phyloP scores from a whole-genome alignment of 2,329 filamentous ascomycete species.

The Trichoderma koningii region DNA sequence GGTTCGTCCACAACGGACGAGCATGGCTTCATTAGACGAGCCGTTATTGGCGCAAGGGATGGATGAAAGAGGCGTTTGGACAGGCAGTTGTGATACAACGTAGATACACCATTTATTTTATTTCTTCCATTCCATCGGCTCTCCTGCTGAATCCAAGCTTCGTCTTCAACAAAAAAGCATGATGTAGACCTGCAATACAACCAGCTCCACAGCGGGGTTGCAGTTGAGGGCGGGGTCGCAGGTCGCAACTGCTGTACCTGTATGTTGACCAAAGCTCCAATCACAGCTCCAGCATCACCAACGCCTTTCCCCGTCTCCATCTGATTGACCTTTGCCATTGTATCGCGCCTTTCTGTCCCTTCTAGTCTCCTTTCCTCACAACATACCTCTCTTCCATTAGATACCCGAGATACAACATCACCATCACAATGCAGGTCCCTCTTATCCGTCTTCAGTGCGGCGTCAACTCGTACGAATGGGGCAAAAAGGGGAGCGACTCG shows the following conservation, averaged over 20 bases:
- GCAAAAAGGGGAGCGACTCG: constrained; percentile 85
- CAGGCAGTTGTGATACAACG: no score
- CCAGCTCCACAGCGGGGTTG: constrained; percentile 25
- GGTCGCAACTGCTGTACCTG: not conserved
- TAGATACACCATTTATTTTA: no score
- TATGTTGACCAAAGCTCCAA: constrained; percentile 9
- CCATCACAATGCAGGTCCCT: constrained; percentile 67
- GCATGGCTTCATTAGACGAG: no score
- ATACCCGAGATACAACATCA: not conserved
- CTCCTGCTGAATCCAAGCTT: no score
- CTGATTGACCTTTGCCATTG: not conserved
- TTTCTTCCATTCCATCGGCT: no score
- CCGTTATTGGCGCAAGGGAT: no score
- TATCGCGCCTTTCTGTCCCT: not conserved
- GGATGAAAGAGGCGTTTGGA: no score
- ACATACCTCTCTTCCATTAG: not conserved
- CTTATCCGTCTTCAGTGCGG: constrained; percentile 85
- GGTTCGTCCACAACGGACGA: no score
- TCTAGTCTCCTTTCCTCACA: not conserved
- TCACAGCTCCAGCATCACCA: constrained; percentile 14
- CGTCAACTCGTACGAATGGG: constrained; percentile 99
- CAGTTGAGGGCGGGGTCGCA: constrained; percentile 20
- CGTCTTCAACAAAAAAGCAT: no score
- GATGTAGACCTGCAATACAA: not conserved
- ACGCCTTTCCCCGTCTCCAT: not conserved